Conservation (phyloP, 2,329 filamentous ascomycete species). For the Aspergillus transmontanensis region DNA sequence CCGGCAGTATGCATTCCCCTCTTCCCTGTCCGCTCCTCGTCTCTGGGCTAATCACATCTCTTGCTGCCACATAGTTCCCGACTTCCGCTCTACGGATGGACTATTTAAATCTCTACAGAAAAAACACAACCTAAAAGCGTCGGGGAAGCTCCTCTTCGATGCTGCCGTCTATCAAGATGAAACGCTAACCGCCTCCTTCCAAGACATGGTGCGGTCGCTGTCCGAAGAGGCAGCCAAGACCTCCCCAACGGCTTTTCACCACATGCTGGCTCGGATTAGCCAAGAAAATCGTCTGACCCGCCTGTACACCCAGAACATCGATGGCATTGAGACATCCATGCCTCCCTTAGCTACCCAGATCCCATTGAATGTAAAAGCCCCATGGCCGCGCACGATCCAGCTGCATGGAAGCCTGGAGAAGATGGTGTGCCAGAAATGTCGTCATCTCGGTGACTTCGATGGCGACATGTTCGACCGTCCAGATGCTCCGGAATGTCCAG, state of each 20-base stretch:
- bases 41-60: conserved; percentile 7
- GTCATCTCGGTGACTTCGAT: conserved; percentile 74
- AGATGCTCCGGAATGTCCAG: conserved; percentile 75
- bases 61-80: conserved; percentile 66
- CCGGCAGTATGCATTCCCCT: conserved; percentile 69
- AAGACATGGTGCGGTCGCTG: conserved; percentile 91
- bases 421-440: conserved; percentile 96
- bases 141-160: conserved; percentile 94
- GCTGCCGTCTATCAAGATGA: conserved; percentile 96
- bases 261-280: conserved; percentile 86
- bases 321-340: conserved; percentile 87
- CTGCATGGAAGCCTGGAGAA: conserved; percentile 91
- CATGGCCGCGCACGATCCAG: conserved; percentile 92
- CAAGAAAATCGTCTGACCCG: conserved; percentile 84
- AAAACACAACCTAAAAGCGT: conserved; percentile 88
- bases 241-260: conserved; percentile 85
- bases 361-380: conserved; percentile 79
- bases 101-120: conserved; percentile 83
- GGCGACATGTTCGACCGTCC: conserved; percentile 80
- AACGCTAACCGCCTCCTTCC: conserved; percentile 83
- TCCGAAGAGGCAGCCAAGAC: conserved; percentile 76
- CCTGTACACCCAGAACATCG: conserved; percentile 95
- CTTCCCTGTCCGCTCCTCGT: background rate
- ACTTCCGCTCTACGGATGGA: conserved; percentile 90
- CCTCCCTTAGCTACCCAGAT: conserved; percentile 77